These are phyloP conservation scores for Scenedesmus sp. DNA, from an alignment of 163 green algal genomes.

Conservation along the genomic window DNA sequence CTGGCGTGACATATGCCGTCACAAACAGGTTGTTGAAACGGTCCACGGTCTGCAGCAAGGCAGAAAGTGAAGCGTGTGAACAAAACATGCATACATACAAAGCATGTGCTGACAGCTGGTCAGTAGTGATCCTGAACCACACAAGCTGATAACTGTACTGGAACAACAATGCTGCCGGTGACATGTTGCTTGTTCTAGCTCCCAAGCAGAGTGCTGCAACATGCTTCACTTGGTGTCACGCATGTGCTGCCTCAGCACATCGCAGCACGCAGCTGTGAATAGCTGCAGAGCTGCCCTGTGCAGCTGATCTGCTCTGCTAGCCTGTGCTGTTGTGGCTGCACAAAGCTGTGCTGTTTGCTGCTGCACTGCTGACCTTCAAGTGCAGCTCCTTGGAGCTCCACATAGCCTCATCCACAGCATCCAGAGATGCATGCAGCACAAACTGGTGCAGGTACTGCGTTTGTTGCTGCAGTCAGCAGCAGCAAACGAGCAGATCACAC, in stretches of 20 bases:
- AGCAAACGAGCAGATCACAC: neutral
- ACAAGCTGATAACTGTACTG: neutral
- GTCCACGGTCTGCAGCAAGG: conserved; percentile 79
- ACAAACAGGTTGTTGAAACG: conserved; percentile 95
- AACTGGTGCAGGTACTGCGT: conserved; percentile 97
- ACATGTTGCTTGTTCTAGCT: neutral
- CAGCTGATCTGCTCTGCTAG: neutral
- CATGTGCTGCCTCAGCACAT: neutral
- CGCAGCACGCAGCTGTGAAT: neutral
- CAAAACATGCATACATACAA: neutral
- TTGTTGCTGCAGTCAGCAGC: conserved; percentile 65
- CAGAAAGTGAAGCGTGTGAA: neutral
- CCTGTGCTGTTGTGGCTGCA: neutral
- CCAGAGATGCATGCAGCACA: conserved; percentile 93
- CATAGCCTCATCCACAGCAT: conserved; percentile 93
- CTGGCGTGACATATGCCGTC: conserved; percentile 89
- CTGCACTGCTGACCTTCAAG: conserved; percentile 71
- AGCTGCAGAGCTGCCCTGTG: neutral
- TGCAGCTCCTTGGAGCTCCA: conserved; percentile 86
- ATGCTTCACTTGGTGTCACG: neutral
- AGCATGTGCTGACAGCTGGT: neutral
- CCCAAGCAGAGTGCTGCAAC: neutral
- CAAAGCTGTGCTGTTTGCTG: neutral
- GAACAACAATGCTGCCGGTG: neutral
- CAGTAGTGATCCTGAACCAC: neutral